Percentiles rank a stretch among this genome's conserved stretches.
Conservation (phyloP, 225 moss, liverwort and hornwort species). For the Neckera pumila region DNA sequence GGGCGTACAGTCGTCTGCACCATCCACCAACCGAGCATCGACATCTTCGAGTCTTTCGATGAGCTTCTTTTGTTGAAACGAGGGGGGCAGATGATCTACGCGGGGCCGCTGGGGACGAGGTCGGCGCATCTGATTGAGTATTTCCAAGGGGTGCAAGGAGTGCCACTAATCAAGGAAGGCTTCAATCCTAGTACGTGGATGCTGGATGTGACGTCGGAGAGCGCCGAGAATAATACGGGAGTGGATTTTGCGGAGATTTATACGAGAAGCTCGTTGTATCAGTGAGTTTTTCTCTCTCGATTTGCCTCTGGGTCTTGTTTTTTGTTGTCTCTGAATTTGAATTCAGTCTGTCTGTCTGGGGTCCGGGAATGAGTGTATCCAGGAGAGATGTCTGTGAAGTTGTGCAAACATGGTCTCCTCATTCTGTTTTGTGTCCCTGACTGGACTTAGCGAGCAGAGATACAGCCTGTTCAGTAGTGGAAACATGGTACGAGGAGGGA, state of each 20-base stretch:
- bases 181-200: constrained; percentile 61
- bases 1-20: constrained; percentile 77
- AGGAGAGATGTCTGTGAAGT: neutral
- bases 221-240: constrained; percentile 37
- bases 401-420: neutral
- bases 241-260: constrained; percentile 55
- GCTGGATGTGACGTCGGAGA: constrained; percentile 47
- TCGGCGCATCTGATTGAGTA: constrained; percentile 43
- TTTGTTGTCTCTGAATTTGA: neutral
- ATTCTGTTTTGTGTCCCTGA: neutral
- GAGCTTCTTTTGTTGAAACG: constrained; percentile 62
- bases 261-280: constrained; percentile 27
- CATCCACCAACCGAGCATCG: constrained; percentile 57
- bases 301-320: neutral
- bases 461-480: neutral
- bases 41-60: constrained; percentile 40
- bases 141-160: constrained; percentile 38
- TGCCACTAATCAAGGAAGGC: constrained; percentile 36
- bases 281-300: constrained; percentile 23
- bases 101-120: constrained; percentile 42
- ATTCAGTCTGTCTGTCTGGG: neutral
- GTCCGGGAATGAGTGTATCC: neutral
- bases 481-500: neutral
- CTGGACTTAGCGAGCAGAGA: neutral
- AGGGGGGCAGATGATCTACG: constrained; percentile 65